These are phyloP conservation scores for Fraxinus greggii DNA, from an alignment of 305 asterid species.

Conservation along the genomic window DNA sequence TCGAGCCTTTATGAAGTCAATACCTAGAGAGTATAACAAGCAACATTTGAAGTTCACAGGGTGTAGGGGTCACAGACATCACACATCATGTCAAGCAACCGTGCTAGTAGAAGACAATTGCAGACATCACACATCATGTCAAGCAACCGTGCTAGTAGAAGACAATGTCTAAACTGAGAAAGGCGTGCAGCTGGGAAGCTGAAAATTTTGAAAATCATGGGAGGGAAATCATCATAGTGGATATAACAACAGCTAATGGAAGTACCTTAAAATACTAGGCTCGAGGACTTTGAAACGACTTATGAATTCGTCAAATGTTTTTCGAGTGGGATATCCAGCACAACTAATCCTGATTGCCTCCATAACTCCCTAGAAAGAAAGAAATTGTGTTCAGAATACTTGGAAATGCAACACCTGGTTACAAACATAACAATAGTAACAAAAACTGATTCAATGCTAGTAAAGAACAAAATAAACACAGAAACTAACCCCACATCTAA, in stretches of 20 bases:
- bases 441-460: background rate
- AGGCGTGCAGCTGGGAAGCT: background rate
- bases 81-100: background rate
- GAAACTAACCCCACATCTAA: slow-evolving; percentile 83
- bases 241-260: slow-evolving; percentile 4
- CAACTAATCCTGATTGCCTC: slow-evolving; percentile 98
- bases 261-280: slow-evolving; percentile 63
- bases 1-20: background rate
- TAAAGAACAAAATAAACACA: slow-evolving; percentile 12
- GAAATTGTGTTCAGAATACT: slow-evolving; percentile 22
- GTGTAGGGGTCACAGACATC: background rate
- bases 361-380: slow-evolving; percentile 73
- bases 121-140: background rate
- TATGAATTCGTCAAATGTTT: slow-evolving; percentile 69
- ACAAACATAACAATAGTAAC: slow-evolving; percentile 6
- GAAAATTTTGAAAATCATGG: background rate
- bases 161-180: background rate
- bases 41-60: background rate
- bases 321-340: slow-evolving; percentile 95
- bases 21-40: background rate
- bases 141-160: background rate
- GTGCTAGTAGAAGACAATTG: background rate
- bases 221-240: background rate
- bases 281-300: slow-evolving; percentile 67
- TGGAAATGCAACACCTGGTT: slow-evolving; percentile 15